Base-by-base conservation (phyloP, 2,329 filamentous ascomycete species). In the Emmonsiellopsis sp. region DNA sequence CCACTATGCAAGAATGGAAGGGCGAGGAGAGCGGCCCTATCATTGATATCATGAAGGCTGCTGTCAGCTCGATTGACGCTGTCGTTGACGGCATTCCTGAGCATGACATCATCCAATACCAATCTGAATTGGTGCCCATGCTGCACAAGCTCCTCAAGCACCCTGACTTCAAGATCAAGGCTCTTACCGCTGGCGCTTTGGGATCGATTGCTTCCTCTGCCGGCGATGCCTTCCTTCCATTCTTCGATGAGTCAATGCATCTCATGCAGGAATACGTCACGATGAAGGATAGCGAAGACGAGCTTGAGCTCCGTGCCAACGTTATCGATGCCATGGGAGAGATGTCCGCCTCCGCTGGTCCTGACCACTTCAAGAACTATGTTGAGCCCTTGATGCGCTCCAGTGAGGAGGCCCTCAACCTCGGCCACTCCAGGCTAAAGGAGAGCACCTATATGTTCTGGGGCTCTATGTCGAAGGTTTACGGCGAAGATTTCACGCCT, bases 391-490 rank as follows among this genome's bases (percentile, higher is more conserved):
- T 97, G 55, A 95, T 98, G 87, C 80, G 85, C 64, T 86, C 92
- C 11, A 95, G 89, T 61, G 91, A 96, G 72, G 91, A 96, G 71
- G 91, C 87, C 53, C 79, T 97, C 2, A 79, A 86, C 62, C 83
- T 98, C 2, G 91, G 89, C 62, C 91, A 96, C 73, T 87, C 91
- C 42, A 83, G 91, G 54, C 83, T 97, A 50, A 88, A 90, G 71
- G 93, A 98, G 77, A 96, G 90, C 57, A 95, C 89, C 68, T 98
- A 95, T 74, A 94, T 97, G 58, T 80, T 98, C 52, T 98, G 93
- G 92, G 90, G 89, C 60, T 89, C 88, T 41, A 84, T 98, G 67
- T 87, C 92, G 58, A 94, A 94, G 76, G 89, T 97, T 8, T 97
- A 97, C 71, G 85, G 86, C 63, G 86, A 89, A 65, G 71, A 74